phyloP scores from a whole-genome alignment of 441 rosid species.

The Pelargonium myrrhifolium region DNA sequence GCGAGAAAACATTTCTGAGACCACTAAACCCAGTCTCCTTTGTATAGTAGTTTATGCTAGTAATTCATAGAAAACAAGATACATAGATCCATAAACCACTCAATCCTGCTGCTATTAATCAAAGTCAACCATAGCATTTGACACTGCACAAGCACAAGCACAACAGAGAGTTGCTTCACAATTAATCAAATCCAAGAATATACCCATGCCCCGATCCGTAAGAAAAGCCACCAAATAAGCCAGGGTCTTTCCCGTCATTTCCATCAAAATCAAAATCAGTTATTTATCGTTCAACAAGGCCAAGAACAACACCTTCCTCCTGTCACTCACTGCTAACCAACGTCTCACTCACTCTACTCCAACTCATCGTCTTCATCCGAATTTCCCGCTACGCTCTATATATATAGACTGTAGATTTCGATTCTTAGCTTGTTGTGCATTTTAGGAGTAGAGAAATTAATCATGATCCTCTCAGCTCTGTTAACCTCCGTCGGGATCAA shows the following conservation, averaged over 20 bases:
- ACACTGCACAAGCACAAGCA: no score
- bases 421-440: no score
- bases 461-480: constrained; percentile 79
- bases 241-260: not conserved
- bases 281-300: not conserved
- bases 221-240: not conserved
- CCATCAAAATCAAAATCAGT: not conserved
- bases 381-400: not conserved
- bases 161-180: not conserved
- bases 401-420: no score
- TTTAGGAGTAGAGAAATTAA: not conserved
- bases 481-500: constrained; percentile 95
- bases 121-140: not conserved
- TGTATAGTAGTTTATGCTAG: no score
- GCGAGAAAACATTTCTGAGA: no score
- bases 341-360: not conserved
- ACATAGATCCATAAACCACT: not conserved
- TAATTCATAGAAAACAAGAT: no score
- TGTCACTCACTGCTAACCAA: not conserved
- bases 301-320: not conserved
- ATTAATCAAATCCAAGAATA: not conserved
- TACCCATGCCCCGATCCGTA: not conserved
- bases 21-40: no score
- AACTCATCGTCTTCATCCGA: not conserved
- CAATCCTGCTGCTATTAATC: not conserved